A percentile compares a stretch with the other conserved stretches of the same genome.
Evolutionary conservation across 495 filamentous ascomycete genomes (phyloP).

Genomic region (Xylaria sp.): DNA sequence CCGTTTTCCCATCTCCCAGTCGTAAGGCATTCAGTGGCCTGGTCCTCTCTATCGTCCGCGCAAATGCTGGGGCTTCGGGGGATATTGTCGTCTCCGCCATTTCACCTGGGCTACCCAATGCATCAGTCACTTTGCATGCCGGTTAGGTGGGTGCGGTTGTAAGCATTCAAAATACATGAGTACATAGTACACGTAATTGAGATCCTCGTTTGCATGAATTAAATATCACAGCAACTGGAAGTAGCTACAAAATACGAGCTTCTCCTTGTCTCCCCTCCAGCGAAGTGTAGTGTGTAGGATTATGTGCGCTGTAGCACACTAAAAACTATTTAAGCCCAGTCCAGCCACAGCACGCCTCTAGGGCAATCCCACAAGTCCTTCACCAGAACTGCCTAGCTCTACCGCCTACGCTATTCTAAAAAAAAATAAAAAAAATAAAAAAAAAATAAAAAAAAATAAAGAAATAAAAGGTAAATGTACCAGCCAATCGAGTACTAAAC

Average conservation of each 20-base stretch:
- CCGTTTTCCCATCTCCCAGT: constrained; percentile 48
- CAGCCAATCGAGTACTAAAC: neutral
- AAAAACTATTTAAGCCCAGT: too few species aligned
- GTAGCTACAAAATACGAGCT: neutral
- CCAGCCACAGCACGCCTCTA: neutral
- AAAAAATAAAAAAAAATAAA: too few species aligned
- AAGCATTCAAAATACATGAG: neutral
- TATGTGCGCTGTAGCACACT: neutral
- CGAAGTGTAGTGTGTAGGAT: neutral
- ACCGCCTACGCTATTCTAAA: neutral
- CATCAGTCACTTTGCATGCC: constrained; percentile 21
- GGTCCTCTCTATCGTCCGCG: constrained; percentile 50
- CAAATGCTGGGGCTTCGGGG: constrained; percentile 40
- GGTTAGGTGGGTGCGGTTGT: neutral
- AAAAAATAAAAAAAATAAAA: too few species aligned
- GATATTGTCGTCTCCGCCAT: constrained; percentile 38
- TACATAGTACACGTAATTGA: constrained; percentile 9
- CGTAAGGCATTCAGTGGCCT: constrained; percentile 54
- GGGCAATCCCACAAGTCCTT: neutral
- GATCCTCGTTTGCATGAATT: neutral
- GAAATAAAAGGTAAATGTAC: too few species aligned
- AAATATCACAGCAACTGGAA: neutral
- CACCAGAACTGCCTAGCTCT: neutral
- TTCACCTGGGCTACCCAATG: constrained; percentile 9
- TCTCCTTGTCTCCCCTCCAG: neutral